Evolutionary conservation across 2,329 filamentous ascomycete genomes (phyloP).

Genomic region (Paramyrothecium sp.): DNA sequence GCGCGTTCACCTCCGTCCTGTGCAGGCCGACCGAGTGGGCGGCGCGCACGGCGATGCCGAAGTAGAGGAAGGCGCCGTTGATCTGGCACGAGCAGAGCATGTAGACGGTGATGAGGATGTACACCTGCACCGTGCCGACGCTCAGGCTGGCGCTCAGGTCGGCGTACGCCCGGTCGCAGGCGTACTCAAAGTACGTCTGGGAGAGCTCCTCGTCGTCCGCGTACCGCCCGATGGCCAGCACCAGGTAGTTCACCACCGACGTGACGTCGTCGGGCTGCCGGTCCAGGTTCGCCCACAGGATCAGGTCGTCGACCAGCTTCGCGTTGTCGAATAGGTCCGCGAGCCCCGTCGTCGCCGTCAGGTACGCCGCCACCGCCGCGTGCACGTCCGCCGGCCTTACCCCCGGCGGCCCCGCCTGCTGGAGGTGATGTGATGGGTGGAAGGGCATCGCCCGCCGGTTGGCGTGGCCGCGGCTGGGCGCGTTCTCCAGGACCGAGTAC

Average conservation of each 20-base stretch:
- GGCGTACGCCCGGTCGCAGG: slow-evolving; percentile 42
- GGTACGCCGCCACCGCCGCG: slow-evolving; percentile 30
- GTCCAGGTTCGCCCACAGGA: slow-evolving; percentile 36
- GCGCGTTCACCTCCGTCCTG: slow-evolving; percentile 51
- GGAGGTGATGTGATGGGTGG: slow-evolving; percentile 1
- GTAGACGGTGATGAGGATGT: slow-evolving; percentile 49
- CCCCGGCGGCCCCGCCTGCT: slow-evolving; percentile 15
- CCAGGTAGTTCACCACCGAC: slow-evolving; percentile 45
- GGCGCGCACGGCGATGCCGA: slow-evolving; percentile 50
- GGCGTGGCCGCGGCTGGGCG: slow-evolving; percentile 15
- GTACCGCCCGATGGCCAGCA: slow-evolving; percentile 49
- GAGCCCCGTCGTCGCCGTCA: slow-evolving; percentile 41
- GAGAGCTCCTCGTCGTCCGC: slow-evolving; percentile 38
- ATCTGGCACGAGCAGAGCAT: slow-evolving; percentile 56
- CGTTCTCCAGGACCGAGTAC: slow-evolving; percentile 49
- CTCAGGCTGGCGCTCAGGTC: slow-evolving; percentile 45
- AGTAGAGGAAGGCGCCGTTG: slow-evolving; percentile 53
- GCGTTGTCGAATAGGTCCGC: slow-evolving; percentile 47
- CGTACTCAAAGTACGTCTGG: slow-evolving; percentile 48
- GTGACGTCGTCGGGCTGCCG: slow-evolving; percentile 32
- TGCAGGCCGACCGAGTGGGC: slow-evolving; percentile 54
- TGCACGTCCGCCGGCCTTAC: slow-evolving; percentile 25
- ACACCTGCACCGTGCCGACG: slow-evolving; percentile 48
- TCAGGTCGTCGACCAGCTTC: slow-evolving; percentile 36
- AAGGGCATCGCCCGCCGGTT: slow-evolving; percentile 1